These are phyloP conservation scores for Ceratobasidium sp. DNA, from an alignment of 1,284 basidiomycete genomes.

Conservation along the genomic window DNA sequence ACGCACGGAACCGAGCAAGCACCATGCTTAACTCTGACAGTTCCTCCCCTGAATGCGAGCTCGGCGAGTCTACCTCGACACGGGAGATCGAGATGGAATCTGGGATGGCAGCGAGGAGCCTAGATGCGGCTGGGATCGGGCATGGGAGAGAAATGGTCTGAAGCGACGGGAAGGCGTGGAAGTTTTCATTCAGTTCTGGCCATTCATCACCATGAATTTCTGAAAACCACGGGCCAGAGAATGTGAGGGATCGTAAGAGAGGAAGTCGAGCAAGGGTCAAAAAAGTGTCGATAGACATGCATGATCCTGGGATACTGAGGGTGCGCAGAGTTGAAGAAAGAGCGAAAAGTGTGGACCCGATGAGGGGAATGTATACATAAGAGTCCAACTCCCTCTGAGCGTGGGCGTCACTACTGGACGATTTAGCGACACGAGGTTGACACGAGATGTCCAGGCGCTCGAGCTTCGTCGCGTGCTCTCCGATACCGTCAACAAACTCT, in stretches of 20 bases:
- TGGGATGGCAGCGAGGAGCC: not conserved
- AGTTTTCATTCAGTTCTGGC: not conserved
- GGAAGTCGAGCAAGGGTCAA: conserved; percentile 4
- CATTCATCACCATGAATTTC: conserved; percentile 25
- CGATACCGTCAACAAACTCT: conserved; percentile 11
- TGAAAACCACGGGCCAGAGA: conserved; percentile 13
- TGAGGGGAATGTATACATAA: conserved; percentile 27
- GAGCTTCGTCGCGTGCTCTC: not conserved
- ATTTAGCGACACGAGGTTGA: conserved; percentile 6
- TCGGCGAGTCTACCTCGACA: not conserved
- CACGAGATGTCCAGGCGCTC: conserved; percentile 9
- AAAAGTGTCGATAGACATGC: conserved; percentile 31
- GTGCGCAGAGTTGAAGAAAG: not conserved
- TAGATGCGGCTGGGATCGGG: not conserved
- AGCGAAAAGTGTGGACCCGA: not conserved
- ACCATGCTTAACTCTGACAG: conserved; percentile 5
- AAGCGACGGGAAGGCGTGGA: conserved; percentile 6
- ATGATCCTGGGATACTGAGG: conserved; percentile 8
- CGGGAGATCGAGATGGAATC: not conserved
- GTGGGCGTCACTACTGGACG: not conserved
- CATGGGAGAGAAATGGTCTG: not conserved
- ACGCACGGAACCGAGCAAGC: conserved; percentile 19
- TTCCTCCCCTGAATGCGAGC: not conserved
- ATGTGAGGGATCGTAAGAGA: conserved; percentile 1
- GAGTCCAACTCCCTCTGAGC: conserved; percentile 5